Evolutionary conservation across 352 stramenopile species (phyloP).

Genomic region (Phytophthora vignae): DNA sequence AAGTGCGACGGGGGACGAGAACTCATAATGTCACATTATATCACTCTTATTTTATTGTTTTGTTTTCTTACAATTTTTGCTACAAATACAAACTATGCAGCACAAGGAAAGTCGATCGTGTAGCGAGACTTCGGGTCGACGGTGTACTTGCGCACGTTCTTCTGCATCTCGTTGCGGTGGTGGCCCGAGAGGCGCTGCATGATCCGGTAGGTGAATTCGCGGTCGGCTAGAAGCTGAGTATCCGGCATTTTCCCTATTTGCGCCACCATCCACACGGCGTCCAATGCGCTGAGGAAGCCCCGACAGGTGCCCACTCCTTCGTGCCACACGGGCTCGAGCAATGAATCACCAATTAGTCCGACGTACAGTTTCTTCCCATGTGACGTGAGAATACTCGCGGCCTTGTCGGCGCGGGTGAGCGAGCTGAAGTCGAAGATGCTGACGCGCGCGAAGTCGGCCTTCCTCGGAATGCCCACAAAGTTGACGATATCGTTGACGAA

Average conservation of each 20-base stretch:
- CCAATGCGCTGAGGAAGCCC: neutral
- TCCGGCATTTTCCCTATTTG: neutral
- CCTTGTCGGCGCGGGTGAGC: neutral
- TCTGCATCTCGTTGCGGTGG: neutral
- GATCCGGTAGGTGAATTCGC: neutral
- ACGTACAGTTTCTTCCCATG: neutral
- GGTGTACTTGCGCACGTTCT: neutral
- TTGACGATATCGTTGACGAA: neutral
- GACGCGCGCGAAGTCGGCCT: neutral
- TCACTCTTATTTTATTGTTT: neutral
- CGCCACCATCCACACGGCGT: neutral
- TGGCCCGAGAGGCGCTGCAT: neutral
- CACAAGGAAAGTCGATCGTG: neutral
- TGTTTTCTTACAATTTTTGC: too few relatives aligned
- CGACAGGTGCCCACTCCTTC: neutral
- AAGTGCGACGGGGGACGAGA: too few relatives aligned
- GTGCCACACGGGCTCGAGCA: neutral
- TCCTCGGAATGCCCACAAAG: neutral
- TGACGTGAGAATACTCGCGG: neutral
- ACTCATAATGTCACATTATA: too few relatives aligned
- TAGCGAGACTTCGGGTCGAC: neutral
- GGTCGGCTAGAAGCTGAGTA: neutral
- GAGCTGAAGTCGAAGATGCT: conserved; percentile 3
- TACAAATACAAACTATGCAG: neutral
- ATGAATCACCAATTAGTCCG: neutral